Evolutionary conservation across 257 asterid species (phyloP).

Genomic region (Scutellaria barbata): DNA sequence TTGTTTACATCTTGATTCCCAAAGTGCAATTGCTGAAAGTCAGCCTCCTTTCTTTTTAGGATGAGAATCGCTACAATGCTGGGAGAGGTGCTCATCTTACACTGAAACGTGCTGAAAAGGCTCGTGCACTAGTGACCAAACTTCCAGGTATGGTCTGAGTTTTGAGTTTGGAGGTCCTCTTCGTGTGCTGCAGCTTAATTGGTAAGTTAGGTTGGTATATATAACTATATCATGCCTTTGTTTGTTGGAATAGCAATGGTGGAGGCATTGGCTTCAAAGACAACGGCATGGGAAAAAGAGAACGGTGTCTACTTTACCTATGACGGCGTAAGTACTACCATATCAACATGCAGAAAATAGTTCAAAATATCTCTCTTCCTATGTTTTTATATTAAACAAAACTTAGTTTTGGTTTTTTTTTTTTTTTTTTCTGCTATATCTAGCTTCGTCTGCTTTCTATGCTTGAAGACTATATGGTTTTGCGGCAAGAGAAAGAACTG

Average conservation of each 20-base stretch:
- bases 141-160: slow-evolving; percentile 73
- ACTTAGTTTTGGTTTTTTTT: slow-evolving; percentile 17
- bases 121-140: slow-evolving; percentile 85
- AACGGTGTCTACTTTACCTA: slow-evolving; percentile 76
- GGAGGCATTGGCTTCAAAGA: slow-evolving; percentile 81
- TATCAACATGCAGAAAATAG: neutral
- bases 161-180: slow-evolving; percentile 17
- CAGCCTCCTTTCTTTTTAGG: slow-evolving; percentile 51
- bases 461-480: slow-evolving; percentile 74
- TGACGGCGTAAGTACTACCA: slow-evolving; percentile 72
- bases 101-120: slow-evolving; percentile 97
- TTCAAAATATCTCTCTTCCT: slow-evolving; percentile 1
- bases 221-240: slow-evolving; percentile 16
- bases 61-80: slow-evolving; percentile 94
- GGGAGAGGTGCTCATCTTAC: slow-evolving; percentile 97
- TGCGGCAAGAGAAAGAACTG: slow-evolving; percentile 84
- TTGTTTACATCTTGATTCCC: slow-evolving; percentile 23
- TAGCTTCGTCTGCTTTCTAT: slow-evolving; percentile 83
- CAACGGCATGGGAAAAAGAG: slow-evolving; percentile 87
- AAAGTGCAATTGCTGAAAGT: slow-evolving; percentile 30
- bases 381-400: neutral
- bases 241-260: slow-evolving; percentile 70
- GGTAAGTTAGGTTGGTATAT: neutral
- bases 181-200: neutral
- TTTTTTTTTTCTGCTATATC: slow-evolving; percentile 35